Evolutionary conservation across 2,329 filamentous ascomycete species (phyloP), one percentile per base, ranked within the genome.

Genomic region (Microdochium nivale): DNA sequence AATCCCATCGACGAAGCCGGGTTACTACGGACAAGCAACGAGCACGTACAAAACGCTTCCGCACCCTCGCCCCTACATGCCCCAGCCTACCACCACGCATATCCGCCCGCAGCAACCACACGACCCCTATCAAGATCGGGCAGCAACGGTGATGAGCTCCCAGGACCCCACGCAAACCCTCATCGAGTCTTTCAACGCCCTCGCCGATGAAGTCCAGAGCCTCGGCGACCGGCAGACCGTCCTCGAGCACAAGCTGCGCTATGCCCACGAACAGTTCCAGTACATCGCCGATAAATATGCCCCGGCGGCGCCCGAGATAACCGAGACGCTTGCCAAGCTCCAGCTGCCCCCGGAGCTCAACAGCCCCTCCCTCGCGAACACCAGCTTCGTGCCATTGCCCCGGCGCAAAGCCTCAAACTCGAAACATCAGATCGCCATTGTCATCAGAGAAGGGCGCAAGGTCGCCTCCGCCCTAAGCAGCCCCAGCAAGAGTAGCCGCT

Each of bases 181-280:
- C 65, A 74, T 80, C 58, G 78, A 83, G 70, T 83, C 81, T 58
- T 85, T 86, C 70, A 79, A 77, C 66, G 73, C 80, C 51, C 73
- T 86, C 52, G 81, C 82, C 59, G 77, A 84, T 67, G 78, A 86
- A 68, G 80, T 84, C 43, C 81, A 86, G 68, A 74, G 72, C 51
- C 65, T 86, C 63, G 77, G 77, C 57, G 81, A 85, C 64, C 76
- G 78, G 58, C 84, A 84, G 62, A 83, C 78, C 25, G 77, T 85
- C 51, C 70, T 86, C 53, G 81, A 85, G 69, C 80, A 85, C 67
- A 86, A 86, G 67, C 71, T 85, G 58, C 76, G 79, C 50, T 85
- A 80, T 68, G 81, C 81, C 30, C 81, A 84, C 59, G 80, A 84
- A 65, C 81, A 86, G 82, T 84, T 83, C 61, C 82, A 86, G 61